Conservation (phyloP, 1,284 basidiomycete genomes). For the Fomes fomentarius region DNA sequence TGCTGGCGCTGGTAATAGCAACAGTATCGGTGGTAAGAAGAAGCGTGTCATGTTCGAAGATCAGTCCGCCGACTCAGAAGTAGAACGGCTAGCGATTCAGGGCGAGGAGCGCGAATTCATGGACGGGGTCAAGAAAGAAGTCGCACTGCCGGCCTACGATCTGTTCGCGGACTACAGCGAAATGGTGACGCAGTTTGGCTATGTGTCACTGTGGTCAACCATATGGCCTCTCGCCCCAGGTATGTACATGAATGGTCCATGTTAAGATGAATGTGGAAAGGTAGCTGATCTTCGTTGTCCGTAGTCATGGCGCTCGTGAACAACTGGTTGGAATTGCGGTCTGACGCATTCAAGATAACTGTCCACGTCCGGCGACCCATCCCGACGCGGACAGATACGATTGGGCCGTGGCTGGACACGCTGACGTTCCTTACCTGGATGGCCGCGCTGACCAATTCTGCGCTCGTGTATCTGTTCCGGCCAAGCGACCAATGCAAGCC, state of each 20-base stretch:
- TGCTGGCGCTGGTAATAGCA: slow-evolving; percentile 24
- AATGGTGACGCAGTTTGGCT: slow-evolving; percentile 96
- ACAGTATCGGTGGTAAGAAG: slow-evolving; percentile 42
- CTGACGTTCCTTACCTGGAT: slow-evolving; percentile 90
- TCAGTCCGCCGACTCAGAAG: slow-evolving; percentile 41
- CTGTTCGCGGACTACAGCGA: slow-evolving; percentile 89
- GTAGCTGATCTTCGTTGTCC: neutral
- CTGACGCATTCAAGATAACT: slow-evolving; percentile 95
- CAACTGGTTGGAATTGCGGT: slow-evolving; percentile 91
- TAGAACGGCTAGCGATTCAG: slow-evolving; percentile 44
- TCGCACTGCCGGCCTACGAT: slow-evolving; percentile 81
- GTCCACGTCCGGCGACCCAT: slow-evolving; percentile 86
- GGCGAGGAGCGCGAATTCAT: slow-evolving; percentile 75
- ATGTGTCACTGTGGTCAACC: slow-evolving; percentile 89
- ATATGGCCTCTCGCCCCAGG: slow-evolving; percentile 95
- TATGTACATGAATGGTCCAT: slow-evolving; percentile 35
- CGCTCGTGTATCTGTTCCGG: slow-evolving; percentile 84
- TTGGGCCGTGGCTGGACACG: slow-evolving; percentile 93
- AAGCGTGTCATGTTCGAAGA: slow-evolving; percentile 79
- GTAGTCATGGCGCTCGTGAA: slow-evolving; percentile 78
- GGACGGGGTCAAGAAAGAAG: slow-evolving; percentile 77
- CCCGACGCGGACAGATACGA: slow-evolving; percentile 85
- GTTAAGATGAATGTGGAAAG: neutral
- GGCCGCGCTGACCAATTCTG: slow-evolving; percentile 81
- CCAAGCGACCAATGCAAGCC: slow-evolving; percentile 32